phyloP scores from a whole-genome alignment of 2,329 filamentous ascomycete genomes.

The Aspergillus oerlinghausenensis region DNA sequence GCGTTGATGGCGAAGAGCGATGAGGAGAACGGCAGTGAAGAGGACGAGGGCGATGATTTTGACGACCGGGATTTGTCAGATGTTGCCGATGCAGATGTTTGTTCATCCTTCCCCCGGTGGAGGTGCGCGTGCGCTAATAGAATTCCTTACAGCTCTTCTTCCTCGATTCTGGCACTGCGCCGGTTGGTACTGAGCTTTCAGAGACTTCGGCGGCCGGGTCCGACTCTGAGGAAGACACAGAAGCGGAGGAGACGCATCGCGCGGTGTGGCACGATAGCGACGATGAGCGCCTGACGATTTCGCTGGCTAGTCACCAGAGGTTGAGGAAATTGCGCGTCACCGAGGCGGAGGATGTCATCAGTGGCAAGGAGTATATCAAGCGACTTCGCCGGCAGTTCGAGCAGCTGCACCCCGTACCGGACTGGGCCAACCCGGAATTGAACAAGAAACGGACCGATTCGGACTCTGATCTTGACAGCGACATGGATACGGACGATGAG shows the following conservation, averaged over 20 bases:
- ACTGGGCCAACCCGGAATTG: slow-evolving; percentile 53
- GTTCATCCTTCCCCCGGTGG: slow-evolving; percentile 15
- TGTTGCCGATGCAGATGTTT: slow-evolving; percentile 68
- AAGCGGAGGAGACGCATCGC: slow-evolving; percentile 23
- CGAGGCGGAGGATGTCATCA: slow-evolving; percentile 81
- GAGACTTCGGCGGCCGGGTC: slow-evolving; percentile 35
- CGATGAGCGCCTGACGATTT: slow-evolving; percentile 81
- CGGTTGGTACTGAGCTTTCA: slow-evolving; percentile 28
- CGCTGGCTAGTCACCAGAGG: slow-evolving; percentile 68
- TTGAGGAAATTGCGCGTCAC: slow-evolving; percentile 77
- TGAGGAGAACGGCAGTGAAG: slow-evolving; percentile 22
- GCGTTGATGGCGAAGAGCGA: slow-evolving; percentile 32
- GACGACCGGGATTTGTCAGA: slow-evolving; percentile 55
- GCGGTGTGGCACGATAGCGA: slow-evolving; percentile 86
- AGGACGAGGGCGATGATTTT: slow-evolving; percentile 38
- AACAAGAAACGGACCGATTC: slow-evolving; percentile 29
- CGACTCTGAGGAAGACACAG: slow-evolving; percentile 35
- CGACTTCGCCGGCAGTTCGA: slow-evolving; percentile 74
- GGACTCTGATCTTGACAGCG: slow-evolving; percentile 45
- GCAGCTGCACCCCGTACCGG: slow-evolving; percentile 56
- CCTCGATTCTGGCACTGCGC: slow-evolving; percentile 62
- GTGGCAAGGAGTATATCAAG: slow-evolving; percentile 76
- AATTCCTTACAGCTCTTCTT: slow-evolving; percentile 63
- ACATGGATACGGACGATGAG: slow-evolving; percentile 55
- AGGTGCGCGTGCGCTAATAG: slow-evolving; percentile 3